Evolutionary conservation across 495 filamentous ascomycete species (phyloP), one percentile per base, ranked within the genome.

Genomic region (Friedmanniomyces endolithicus): DNA sequence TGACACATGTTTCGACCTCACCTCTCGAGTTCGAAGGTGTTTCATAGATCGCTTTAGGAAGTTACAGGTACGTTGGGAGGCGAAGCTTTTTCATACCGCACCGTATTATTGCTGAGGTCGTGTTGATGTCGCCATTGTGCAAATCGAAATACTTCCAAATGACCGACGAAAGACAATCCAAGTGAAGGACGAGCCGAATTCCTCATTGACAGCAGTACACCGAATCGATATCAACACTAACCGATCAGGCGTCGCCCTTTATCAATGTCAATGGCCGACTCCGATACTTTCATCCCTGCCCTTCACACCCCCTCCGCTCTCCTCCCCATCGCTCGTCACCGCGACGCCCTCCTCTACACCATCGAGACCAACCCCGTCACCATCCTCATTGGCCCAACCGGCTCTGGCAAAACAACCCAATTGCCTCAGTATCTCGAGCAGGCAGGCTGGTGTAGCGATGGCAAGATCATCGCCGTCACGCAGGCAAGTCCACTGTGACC

Each of bases 401-500:
- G 71, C 2, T 68, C 63, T 54, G 71, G 71, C n/a, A 74, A 74
- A 44, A 73, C 71, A n/a, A 74, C 71, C 7, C 71, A 74, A 58
- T 65, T 74, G 17, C 71, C 71, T 14, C 71, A 74, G 47, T 73
- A 57, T 51, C 59, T 74, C 6, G 63, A 70, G 27, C 48, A 65
- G 49, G 75, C 88, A 56, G 89, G 94, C 67, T 97, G 92, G 85
- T 90, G 87, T 62, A 75, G 77, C 50, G 80, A 90, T 67, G 81
- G 77, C 72, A 95, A 92, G 63, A 62, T 84, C 43, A 86, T 99
- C 51, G 92, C 80, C 25, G 78, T 95, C 25, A 99, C 92, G 16
- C 94, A 97, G 79, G 89, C 90, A 76, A 57, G 59, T 62, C 23
- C 23, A 9, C 19, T 14, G 9, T 23, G 17, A 34, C 45, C 48